Evolutionary conservation across 306 rosid species (phyloP).

Genomic region (Gleditsia sinensis): DNA sequence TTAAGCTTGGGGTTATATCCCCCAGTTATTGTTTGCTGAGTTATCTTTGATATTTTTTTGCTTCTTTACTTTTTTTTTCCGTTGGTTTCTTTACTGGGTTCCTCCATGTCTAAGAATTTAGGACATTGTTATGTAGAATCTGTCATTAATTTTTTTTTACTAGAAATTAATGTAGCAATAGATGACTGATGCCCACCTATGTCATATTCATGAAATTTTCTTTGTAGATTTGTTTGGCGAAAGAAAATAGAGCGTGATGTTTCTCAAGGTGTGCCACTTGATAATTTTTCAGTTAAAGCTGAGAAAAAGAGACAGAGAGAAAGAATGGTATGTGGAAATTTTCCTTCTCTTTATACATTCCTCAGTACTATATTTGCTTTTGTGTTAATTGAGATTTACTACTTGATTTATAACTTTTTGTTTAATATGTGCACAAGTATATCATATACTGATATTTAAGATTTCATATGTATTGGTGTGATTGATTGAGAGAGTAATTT

Average conservation of each 20-base stretch:
- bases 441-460: neutral
- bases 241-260: conserved; percentile 97
- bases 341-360: neutral
- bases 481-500: neutral
- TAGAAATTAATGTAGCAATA: neutral
- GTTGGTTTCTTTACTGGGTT: neutral
- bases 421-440: neutral
- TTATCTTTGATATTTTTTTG: conserved; percentile 9
- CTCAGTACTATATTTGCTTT: neutral
- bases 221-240: conserved; percentile 92
- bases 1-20: neutral
- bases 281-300: conserved; percentile 67
- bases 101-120: neutral
- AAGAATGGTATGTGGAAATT: conserved; percentile 66
- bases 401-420: neutral
- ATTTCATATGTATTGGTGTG: neutral
- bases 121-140: conserved; percentile 13
- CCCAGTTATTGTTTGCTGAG: neutral
- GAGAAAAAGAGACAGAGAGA: conserved; percentile 80
- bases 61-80: neutral
- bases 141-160: neutral
- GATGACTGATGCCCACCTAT: conserved; percentile 9
- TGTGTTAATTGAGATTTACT: neutral
- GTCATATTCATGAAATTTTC: neutral
- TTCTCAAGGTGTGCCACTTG: conserved; percentile 67